Percentiles rank a stretch among this genome's conserved stretches.
Evolutionary conservation across 73 alveolate genomes (phyloP).

Genomic region (Tetrahymena malaccensis): DNA sequence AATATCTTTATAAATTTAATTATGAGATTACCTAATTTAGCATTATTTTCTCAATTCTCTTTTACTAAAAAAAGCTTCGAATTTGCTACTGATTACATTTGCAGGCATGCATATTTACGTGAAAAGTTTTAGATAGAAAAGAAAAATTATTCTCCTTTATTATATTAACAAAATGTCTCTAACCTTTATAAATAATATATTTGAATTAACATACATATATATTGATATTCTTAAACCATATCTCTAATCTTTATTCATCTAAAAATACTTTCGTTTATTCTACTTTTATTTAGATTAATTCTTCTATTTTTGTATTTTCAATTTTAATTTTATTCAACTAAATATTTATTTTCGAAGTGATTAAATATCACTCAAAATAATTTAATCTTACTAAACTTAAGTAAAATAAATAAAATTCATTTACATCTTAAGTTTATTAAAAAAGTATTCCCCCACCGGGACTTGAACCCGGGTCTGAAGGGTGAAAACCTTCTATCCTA

Average conservation of each 20-base stretch:
- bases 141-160: not conserved
- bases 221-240: not conserved
- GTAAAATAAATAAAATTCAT: too few relatives aligned
- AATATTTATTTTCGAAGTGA: not conserved
- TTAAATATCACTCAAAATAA: too few relatives aligned
- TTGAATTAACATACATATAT: not conserved
- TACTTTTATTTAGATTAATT: not conserved
- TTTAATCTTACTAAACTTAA: too few relatives aligned
- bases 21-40: too few relatives aligned
- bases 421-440: not conserved
- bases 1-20: too few relatives aligned
- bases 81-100: not conserved
- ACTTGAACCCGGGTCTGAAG: not conserved
- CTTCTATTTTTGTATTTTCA: not conserved
- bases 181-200: not conserved
- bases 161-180: not conserved
- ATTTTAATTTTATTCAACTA: not conserved
- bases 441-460: not conserved
- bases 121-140: not conserved
- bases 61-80: too few relatives aligned
- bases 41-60: too few relatives aligned
- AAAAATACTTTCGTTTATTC: not conserved
- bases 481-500: not conserved
- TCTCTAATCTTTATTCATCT: not conserved
- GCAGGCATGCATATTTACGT: not conserved